These are phyloP conservation scores for Pisolithus thermaeus DNA, from an alignment of 1,284 basidiomycete genomes.

Conservation along the genomic window DNA sequence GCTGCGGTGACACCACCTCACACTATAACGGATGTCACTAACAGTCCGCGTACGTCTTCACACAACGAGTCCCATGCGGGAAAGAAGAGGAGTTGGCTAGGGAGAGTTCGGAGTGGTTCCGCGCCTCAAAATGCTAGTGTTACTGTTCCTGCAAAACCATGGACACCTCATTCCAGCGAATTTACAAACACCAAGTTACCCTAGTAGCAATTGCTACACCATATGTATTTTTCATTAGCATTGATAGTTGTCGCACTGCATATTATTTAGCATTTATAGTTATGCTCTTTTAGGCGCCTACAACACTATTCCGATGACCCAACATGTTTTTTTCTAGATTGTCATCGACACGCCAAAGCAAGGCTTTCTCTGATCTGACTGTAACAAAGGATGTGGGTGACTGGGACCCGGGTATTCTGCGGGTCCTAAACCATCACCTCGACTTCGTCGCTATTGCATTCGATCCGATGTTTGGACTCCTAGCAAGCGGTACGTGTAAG, in stretches of 20 bases:
- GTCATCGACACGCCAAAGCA: neutral
- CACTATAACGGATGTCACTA: constrained; percentile 60
- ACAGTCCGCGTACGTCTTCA: constrained; percentile 45
- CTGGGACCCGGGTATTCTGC: constrained; percentile 49
- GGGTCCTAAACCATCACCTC: constrained; percentile 44
- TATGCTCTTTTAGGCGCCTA: too few species aligned
- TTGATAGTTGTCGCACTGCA: too few species aligned
- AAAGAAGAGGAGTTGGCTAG: constrained; percentile 55
- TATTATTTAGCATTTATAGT: too few species aligned
- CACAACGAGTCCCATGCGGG: constrained; percentile 24
- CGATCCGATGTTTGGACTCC: constrained; percentile 67
- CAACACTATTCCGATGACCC: neutral
- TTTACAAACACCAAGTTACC: constrained; percentile 20
- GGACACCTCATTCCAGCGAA: constrained; percentile 26
- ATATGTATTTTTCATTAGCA: neutral
- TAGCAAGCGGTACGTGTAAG: constrained; percentile 56
- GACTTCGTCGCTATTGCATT: constrained; percentile 59
- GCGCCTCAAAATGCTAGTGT: constrained; percentile 17
- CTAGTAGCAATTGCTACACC: constrained; percentile 5
- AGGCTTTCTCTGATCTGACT: constrained; percentile 45
- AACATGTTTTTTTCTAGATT: neutral
- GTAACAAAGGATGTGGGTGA: constrained; percentile 49
- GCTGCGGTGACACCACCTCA: constrained; percentile 28
- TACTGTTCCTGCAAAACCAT: constrained; percentile 17
- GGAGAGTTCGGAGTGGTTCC: constrained; percentile 48